Base-by-base conservation (phyloP, 2,329 filamentous ascomycete species). In the Scedosporium dehoogii region DNA sequence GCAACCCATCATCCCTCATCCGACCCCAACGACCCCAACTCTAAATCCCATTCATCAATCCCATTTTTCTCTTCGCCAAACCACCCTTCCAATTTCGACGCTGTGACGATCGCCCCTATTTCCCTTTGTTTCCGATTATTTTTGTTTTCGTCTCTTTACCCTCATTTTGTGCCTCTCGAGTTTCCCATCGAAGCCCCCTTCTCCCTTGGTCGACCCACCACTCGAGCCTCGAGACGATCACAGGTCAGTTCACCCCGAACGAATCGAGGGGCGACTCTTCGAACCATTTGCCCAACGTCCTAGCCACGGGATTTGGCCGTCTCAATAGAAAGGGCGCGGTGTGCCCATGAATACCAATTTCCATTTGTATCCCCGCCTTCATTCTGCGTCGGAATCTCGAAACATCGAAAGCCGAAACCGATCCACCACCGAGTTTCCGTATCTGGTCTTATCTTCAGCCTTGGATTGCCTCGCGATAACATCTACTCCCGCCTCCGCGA, bases 41-140 rank as follows among this genome's bases (percentile, higher is more conserved):
- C 23, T 42, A 25, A 21, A 25, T 55, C 58, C 58, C 23, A 33
- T 58, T 46, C 51, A 38, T 61, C 62, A 16, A 48, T 64, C 41
- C 61, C 60, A 38, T 57, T 66, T 72, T 71, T 44, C 74, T 73
- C 57, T 67, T 81, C 68, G 81, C 81, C 68, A 91, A 91, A 70
- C 18, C 51, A 55, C 23, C 51, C 51, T 27, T 25, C 23, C 12
- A 27, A 27, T 23, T 23, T 23, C 18, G 51, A 55, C 51, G 51
- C 51, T 55, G 51, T 23, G 23, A 27, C 51, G 23, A 27, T 27
- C 51, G 51, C 51, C 21, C 1, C 18, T 23, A 27, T 23, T 55
- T 55, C 51, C 23, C 51, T 55, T 58, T 48, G 56, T 25, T 60
- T 42, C 33, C 23, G 25, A 29, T 58, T 58, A 33, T 14, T 48